Percentiles rank a stretch among this genome's conserved stretches.
These are phyloP conservation scores for Fomitopsis serialis DNA, from an alignment of 768 basidiomycete genomes.

Conservation along the genomic window DNA sequence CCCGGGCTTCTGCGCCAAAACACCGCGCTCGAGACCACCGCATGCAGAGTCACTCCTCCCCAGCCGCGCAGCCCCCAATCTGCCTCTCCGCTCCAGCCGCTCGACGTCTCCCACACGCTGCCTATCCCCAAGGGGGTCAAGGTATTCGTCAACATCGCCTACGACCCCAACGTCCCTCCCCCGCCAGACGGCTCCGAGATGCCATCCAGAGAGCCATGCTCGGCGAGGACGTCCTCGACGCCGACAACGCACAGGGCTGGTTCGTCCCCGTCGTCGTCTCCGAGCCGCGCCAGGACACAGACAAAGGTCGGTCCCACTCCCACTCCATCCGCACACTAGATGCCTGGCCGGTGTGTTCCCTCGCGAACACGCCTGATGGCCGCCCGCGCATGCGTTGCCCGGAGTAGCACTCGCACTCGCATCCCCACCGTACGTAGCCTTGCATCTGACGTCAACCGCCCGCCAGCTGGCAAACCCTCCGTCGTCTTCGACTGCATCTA, in stretches of 20 bases:
- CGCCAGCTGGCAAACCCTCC: constrained; percentile 59
- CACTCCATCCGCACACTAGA: too few relatives aligned
- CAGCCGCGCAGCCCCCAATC: not conserved
- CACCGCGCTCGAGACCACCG: constrained; percentile 37
- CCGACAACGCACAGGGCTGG: constrained; percentile 39
- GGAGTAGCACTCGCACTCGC: too few relatives aligned
- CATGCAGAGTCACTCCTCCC: constrained; percentile 21
- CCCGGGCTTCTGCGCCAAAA: constrained; percentile 71
- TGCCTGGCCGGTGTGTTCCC: too few relatives aligned
- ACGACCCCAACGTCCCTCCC: constrained; percentile 61
- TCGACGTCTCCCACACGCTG: constrained; percentile 7
- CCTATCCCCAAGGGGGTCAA: constrained; percentile 46
- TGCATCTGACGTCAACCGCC: constrained; percentile 9
- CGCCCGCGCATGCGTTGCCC: not conserved
- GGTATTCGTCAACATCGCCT: constrained; percentile 72
- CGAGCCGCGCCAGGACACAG: constrained; percentile 51
- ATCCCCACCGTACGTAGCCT: too few relatives aligned
- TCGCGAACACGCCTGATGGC: too few relatives aligned
- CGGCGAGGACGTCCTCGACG: constrained; percentile 37
- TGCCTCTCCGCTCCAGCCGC: not conserved
- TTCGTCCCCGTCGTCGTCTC: constrained; percentile 72
- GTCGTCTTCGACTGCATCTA: constrained; percentile 74
- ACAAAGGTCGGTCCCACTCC: constrained; percentile 72
- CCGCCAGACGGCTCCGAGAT: constrained; percentile 60
- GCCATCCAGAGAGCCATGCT: constrained; percentile 53